Percentiles rank a stretch among this genome's conserved stretches.
Conservation (phyloP, 2,329 filamentous ascomycete genomes). For the Hymenoscyphus salicellus region DNA sequence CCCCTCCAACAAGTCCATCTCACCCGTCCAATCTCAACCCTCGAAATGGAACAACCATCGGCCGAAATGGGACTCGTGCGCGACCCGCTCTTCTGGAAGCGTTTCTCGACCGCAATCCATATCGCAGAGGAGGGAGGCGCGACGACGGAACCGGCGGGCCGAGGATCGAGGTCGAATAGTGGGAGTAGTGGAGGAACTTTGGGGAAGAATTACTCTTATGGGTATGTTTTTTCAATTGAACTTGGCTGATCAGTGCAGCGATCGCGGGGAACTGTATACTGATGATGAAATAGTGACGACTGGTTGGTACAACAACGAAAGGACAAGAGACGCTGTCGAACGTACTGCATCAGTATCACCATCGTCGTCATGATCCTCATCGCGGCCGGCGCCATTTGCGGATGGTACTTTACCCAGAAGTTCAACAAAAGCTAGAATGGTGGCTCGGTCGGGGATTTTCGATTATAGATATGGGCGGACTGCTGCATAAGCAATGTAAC, state of each 20-base stretch:
- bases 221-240: slow-evolving; percentile 6
- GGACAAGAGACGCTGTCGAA: slow-evolving; percentile 32
- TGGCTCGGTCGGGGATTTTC: neutral
- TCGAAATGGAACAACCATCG: slow-evolving; percentile 9
- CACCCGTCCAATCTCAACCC: slow-evolving; percentile 23
- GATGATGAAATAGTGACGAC: slow-evolving; percentile 26
- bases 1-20: slow-evolving; percentile 35
- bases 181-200: slow-evolving; percentile 18
- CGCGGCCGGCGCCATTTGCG: slow-evolving; percentile 27
- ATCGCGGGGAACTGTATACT: neutral
- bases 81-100: slow-evolving; percentile 37
- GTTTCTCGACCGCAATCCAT: slow-evolving; percentile 35
- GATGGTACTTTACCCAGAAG: slow-evolving; percentile 28
- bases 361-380: slow-evolving; percentile 26
- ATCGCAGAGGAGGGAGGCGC: slow-evolving; percentile 27
- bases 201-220: slow-evolving; percentile 9
- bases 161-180: slow-evolving; percentile 13
- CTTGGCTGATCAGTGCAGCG: neutral
- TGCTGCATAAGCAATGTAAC: neutral
- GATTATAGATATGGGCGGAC: neutral
- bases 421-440: neutral
- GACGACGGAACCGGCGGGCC: slow-evolving; percentile 16
- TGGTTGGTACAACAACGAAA: slow-evolving; percentile 35
- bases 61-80: slow-evolving; percentile 29
- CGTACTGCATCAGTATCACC: slow-evolving; percentile 27